Evolutionary conservation across 148 eudicot genomes (phyloP).

Genomic region (Nepenthes gracilis): DNA sequence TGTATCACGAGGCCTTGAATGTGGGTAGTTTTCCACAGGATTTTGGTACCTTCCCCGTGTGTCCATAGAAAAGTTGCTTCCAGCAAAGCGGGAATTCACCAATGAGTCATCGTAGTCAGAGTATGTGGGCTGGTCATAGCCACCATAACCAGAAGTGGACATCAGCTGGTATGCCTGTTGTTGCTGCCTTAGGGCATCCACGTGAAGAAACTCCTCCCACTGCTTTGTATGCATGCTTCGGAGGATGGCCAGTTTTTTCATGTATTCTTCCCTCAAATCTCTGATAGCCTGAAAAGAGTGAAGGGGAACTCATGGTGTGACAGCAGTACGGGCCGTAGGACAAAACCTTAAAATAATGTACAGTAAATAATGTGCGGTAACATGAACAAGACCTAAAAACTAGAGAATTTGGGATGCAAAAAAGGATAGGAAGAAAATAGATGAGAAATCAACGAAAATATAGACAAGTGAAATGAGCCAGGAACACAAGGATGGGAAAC

Average conservation of each 20-base stretch:
- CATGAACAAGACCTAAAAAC: too few relatives aligned
- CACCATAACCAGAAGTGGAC: constrained; percentile 41
- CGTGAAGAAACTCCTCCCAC: constrained; percentile 79
- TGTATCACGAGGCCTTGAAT: constrained; percentile 43
- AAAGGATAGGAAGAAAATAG: too few relatives aligned
- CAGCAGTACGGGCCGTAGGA: too few relatives aligned
- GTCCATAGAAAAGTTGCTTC: constrained; percentile 36
- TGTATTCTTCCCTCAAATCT: constrained; percentile 57
- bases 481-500: too few relatives aligned
- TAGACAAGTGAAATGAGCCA: too few relatives aligned
- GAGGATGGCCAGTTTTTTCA: constrained; percentile 38
- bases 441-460: too few relatives aligned
- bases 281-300: constrained; percentile 35
- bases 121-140: constrained; percentile 45
- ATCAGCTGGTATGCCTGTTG: constrained; percentile 44
- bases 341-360: too few relatives aligned
- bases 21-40: constrained; percentile 37
- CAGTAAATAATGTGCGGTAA: too few relatives aligned
- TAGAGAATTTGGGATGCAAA: too few relatives aligned
- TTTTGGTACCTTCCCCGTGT: constrained; percentile 48
- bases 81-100: constrained; percentile 34
- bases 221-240: constrained; percentile 59
- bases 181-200: constrained; percentile 49
- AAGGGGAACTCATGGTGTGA: background rate
- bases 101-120: constrained; percentile 38